Base-by-base conservation (phyloP, 805 yeast species). In the Yamadazyma kitorensis region DNA sequence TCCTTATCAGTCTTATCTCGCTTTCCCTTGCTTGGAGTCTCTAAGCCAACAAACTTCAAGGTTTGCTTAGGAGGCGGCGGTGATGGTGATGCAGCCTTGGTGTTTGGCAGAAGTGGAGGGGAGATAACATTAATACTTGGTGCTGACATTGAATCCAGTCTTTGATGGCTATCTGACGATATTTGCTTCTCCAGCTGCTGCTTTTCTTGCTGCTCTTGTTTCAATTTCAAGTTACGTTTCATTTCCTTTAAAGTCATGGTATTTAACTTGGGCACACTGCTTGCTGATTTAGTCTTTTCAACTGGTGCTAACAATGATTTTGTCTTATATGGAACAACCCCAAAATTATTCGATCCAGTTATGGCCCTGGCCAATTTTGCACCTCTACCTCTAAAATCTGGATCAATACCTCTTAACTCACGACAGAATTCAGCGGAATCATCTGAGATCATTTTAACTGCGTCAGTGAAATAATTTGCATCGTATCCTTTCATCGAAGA, bases 281-380 rank as follows among this genome's bases (percentile, higher is more conserved):
- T 16, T 5, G 26, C 29, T 4, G 38, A 29, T 23, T 39, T 37
- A n/a, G 32, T 40, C 28, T 31, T 31, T 30, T 56, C 61, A 1
- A 57, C 43, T 3, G 70, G 70, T 4, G 45, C 55, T 24, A 68
- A 47, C 34, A 68, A 38, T 4, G 71, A 65, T 43, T 64, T 67
- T n/a, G 72, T 64, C 34, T 64, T 64, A 45, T 55, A 62, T 2
- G 70, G 68, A 11, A 57, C 55, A 8, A 52, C 44, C 0, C 70
- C 72, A 44, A 65, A 65, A 4, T 52, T 45, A 31, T 53, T 64
- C 3, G 70, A 63, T 3, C 73, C 73, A 1, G 73, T 68, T 20
- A 68, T 61, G 9, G 54, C 60, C 9, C 65, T 44, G 0, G 72
- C 72, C 37, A 67, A 49, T 39, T 59, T 57, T 12, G 73, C 67